A percentile compares a stretch with the other conserved stretches of the same genome.
These are phyloP conservation scores for Quercus lobata DNA, from an alignment of 331 rosid genomes.

Conservation along the genomic window DNA sequence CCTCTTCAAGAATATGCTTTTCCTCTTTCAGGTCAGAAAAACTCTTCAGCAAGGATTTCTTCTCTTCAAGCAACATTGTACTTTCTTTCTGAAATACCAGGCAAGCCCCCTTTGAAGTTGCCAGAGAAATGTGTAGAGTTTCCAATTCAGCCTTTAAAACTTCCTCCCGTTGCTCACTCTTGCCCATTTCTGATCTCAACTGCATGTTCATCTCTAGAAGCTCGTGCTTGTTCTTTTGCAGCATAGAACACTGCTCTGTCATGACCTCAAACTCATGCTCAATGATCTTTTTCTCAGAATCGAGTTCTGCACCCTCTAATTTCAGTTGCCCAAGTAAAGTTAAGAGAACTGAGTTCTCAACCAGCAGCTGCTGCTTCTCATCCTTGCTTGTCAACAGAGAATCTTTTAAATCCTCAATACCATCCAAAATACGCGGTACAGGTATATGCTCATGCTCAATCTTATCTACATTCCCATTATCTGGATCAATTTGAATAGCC, in stretches of 20 bases:
- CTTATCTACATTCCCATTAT: conserved; percentile 33
- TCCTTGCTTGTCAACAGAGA: conserved; percentile 56
- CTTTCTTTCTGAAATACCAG: conserved; percentile 53
- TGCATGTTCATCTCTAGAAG: conserved; percentile 51
- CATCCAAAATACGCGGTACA: conserved; percentile 50
- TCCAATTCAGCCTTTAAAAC: conserved; percentile 38
- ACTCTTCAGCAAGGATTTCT: conserved; percentile 44
- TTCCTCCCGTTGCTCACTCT: conserved; percentile 47
- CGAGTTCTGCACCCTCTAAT: conserved; percentile 43
- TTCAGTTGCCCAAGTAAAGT: conserved; percentile 57
- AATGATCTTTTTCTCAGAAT: conserved; percentile 43
- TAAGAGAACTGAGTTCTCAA: conserved; percentile 65
- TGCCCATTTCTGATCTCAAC: conserved; percentile 48
- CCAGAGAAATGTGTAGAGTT: conserved; percentile 42
- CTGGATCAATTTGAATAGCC: conserved; percentile 64
- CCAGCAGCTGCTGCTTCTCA: conserved; percentile 58
- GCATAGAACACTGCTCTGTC: conserved; percentile 36
- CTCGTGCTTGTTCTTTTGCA: conserved; percentile 51
- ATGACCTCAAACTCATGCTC: conserved; percentile 48
- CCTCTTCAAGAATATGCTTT: conserved; percentile 45
- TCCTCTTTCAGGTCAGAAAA: conserved; percentile 52
- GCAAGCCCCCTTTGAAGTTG: conserved; percentile 37
- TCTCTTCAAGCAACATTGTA: conserved; percentile 55
- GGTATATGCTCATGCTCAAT: conserved; percentile 45
- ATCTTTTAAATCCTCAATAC: conserved; percentile 48